Conservation (phyloP, 75 land plant species). For the Isoetes taiwanensis region DNA sequence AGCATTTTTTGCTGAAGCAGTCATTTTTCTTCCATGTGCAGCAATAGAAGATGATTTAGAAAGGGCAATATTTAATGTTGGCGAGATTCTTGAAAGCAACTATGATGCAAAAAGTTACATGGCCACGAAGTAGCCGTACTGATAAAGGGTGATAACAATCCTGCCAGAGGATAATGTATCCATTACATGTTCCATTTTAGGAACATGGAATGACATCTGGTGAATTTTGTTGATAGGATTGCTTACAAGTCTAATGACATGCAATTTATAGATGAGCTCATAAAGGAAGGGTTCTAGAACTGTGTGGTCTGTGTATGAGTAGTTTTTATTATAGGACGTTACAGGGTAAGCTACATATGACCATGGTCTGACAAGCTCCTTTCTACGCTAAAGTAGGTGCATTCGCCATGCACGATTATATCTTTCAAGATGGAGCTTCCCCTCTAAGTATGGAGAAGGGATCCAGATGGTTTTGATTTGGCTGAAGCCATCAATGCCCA, state of each 20-base stretch:
- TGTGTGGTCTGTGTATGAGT: too few relatives aligned
- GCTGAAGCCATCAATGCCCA: conserved; percentile 56
- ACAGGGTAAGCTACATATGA: too few relatives aligned
- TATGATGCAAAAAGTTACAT: conserved; percentile 60
- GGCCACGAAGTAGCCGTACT: conserved; percentile 92
- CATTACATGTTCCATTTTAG: too few relatives aligned
- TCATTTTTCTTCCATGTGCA: conserved; percentile 15
- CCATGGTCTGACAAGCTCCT: too few relatives aligned
- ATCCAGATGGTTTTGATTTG: conserved; percentile 54
- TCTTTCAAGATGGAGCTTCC: conserved; percentile 93
- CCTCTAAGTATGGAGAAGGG: conserved; percentile 54
- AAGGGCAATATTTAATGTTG: conserved; percentile 66
- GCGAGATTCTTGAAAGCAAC: conserved; percentile 91
- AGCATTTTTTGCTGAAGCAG: neutral
- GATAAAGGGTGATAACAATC: conserved; percentile 97
- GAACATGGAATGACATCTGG: too few relatives aligned
- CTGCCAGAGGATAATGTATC: too few relatives aligned
- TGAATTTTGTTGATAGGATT: too few relatives aligned
- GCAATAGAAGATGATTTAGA: conserved; percentile 86
- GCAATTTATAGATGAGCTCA: too few relatives aligned
- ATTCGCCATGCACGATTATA: conserved; percentile 81
- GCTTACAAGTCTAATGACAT: too few relatives aligned
- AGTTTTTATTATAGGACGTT: too few relatives aligned
- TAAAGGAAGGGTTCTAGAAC: too few relatives aligned
- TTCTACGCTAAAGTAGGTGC: too few relatives aligned